These are phyloP conservation scores for Gastrolobium villosum DNA, from an alignment of 306 rosid species.

Conservation along the genomic window DNA sequence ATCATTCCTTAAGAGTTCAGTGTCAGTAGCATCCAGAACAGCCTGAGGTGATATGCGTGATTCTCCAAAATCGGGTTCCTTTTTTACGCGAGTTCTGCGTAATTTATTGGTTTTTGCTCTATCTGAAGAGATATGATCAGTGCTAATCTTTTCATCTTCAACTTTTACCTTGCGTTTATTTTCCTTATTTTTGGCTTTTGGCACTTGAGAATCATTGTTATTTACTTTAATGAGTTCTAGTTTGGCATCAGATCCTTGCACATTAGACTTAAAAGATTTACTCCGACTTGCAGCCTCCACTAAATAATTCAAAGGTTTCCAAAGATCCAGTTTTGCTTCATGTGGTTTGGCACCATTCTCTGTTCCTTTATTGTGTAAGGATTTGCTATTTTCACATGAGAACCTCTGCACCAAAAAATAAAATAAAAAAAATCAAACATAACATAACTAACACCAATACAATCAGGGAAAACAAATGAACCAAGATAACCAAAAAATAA, in stretches of 20 bases:
- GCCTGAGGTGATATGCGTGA: constrained; percentile 62
- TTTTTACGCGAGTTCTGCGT: constrained; percentile 66
- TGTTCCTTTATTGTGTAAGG: constrained; percentile 54
- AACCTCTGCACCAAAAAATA: constrained; percentile 60
- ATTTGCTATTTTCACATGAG: constrained; percentile 56
- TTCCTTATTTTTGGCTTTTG: constrained; percentile 62
- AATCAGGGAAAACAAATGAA: constrained; percentile 36
- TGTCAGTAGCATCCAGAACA: constrained; percentile 56
- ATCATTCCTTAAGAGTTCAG: constrained; percentile 53
- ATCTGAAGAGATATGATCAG: constrained; percentile 50
- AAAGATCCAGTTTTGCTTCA: constrained; percentile 71
- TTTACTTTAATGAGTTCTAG: constrained; percentile 49
- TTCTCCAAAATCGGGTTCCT: constrained; percentile 62
- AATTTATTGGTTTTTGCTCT: constrained; percentile 58
- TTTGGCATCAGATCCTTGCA: constrained; percentile 61
- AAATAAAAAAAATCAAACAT: constrained; percentile 28
- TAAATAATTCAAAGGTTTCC: constrained; percentile 75
- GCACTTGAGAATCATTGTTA: constrained; percentile 53
- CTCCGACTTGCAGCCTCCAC: constrained; percentile 84
- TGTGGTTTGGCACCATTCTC: constrained; percentile 59
- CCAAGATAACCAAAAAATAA: background rate
- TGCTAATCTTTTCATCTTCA: constrained; percentile 60
- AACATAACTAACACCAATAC: constrained; percentile 19
- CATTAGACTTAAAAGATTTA: constrained; percentile 70
- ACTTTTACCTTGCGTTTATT: constrained; percentile 60